phyloP scores from a whole-genome alignment of 768 basidiomycete species.

The Coprinellus aureogranulatus region DNA sequence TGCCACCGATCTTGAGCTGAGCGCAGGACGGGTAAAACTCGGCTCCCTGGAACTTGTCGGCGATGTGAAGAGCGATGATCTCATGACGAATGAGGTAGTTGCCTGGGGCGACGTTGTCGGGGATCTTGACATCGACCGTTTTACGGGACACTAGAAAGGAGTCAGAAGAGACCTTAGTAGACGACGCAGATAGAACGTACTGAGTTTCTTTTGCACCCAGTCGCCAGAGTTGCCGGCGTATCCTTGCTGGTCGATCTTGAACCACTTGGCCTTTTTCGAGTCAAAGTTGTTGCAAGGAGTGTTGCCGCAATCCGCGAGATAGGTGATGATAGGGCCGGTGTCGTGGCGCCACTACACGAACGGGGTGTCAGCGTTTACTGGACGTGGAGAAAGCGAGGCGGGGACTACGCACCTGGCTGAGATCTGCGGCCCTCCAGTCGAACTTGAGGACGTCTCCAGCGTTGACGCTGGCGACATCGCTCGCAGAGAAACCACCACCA shows the following conservation, averaged over 20 bases:
- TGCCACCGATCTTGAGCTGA: constrained; percentile 55
- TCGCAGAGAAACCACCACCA: constrained; percentile 45
- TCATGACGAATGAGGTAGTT: constrained; percentile 78
- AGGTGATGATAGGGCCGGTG: constrained; percentile 70
- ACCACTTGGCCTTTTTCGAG: constrained; percentile 60
- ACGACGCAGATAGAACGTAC: constrained; percentile 31
- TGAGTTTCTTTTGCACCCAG: constrained; percentile 57
- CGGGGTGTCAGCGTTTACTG: neutral
- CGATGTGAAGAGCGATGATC: constrained; percentile 76
- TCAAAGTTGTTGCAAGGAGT: constrained; percentile 61
- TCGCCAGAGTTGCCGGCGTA: constrained; percentile 30
- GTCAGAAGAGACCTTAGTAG: neutral
- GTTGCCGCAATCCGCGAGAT: constrained; percentile 63
- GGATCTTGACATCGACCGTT: constrained; percentile 42
- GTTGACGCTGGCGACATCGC: constrained; percentile 51
- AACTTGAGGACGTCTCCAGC: constrained; percentile 57
- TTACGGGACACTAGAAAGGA: constrained; percentile 32
- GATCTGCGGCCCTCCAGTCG: constrained; percentile 53
- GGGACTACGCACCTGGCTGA: constrained; percentile 27
- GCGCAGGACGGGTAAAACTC: constrained; percentile 81
- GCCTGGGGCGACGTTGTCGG: constrained; percentile 56
- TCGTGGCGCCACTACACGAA: constrained; percentile 47
- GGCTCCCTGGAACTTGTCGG: constrained; percentile 53
- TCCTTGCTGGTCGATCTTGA: constrained; percentile 65
- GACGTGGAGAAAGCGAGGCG: constrained; percentile 1